phyloP scores from a whole-genome alignment of 768 basidiomycete species.

The Leccinum pellstonianum region DNA sequence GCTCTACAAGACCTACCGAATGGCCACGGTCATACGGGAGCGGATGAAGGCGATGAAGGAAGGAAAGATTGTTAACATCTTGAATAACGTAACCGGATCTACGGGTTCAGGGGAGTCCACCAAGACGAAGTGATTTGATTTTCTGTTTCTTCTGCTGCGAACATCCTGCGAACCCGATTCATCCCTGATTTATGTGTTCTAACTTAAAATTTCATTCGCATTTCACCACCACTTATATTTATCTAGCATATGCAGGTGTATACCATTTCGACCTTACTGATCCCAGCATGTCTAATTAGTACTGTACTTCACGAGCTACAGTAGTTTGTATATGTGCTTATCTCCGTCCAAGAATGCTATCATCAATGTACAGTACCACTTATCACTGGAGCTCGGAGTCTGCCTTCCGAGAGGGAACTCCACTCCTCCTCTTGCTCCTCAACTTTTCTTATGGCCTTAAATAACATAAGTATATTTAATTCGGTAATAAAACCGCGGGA shows the following conservation, averaged over 20 bases:
- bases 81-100: constrained; percentile 14
- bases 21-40: constrained; percentile 29
- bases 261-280: neutral
- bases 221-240: neutral
- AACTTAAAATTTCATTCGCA: neutral
- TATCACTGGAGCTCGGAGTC: too few relatives aligned
- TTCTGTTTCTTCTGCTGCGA: neutral
- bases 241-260: neutral
- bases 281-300: neutral
- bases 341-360: neutral
- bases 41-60: constrained; percentile 26
- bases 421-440: too few relatives aligned
- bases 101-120: neutral
- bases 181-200: neutral
- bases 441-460: too few relatives aligned
- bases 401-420: too few relatives aligned
- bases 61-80: constrained; percentile 18
- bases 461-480: too few relatives aligned
- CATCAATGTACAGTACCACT: too few relatives aligned
- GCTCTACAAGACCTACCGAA: constrained; percentile 30
- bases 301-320: neutral
- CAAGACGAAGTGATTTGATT: constrained; percentile 19
- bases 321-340: neutral
- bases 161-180: neutral
- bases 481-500: too few relatives aligned